A percentile compares a stretch with the other conserved stretches of the same genome.
Conservation (phyloP, 306 rosid genomes). For the Albizia julibrissin region DNA sequence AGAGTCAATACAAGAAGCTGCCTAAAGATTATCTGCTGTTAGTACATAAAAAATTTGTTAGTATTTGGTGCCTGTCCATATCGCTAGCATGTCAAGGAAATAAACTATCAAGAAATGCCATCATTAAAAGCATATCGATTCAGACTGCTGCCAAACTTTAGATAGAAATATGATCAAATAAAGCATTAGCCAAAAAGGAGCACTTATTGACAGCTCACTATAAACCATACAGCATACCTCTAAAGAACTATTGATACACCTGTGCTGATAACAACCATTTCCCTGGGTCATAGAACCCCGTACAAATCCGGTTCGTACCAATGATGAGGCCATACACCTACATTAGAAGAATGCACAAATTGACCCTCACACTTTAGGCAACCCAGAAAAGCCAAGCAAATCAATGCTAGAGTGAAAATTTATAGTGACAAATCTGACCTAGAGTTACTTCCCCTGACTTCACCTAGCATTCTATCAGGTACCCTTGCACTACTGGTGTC, state of each 20-base stretch:
- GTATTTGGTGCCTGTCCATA: neutral
- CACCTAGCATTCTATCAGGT: conserved; percentile 99
- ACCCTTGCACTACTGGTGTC: conserved; percentile 90
- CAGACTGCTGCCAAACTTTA: neutral
- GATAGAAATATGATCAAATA: neutral
- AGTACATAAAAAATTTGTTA: neutral
- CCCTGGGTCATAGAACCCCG: conserved; percentile 92
- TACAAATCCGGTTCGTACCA: conserved; percentile 93
- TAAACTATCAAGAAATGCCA: neutral
- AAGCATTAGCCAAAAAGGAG: conserved; percentile 10
- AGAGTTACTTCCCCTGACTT: conserved; percentile 90
- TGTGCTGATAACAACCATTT: conserved; percentile 97
- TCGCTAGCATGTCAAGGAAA: neutral
- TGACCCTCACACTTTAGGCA: conserved; percentile 22
- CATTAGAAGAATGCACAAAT: conserved; percentile 34
- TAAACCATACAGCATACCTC: conserved; percentile 70
- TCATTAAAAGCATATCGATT: conserved; percentile 1
- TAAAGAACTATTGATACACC: conserved; percentile 73
- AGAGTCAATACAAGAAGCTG: neutral
- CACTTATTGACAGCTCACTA: neutral
- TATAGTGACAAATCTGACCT: conserved; percentile 54
- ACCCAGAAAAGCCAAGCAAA: conserved; percentile 6
- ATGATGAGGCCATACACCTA: conserved; percentile 97
- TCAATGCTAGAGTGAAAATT: neutral
- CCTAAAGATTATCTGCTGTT: neutral